Evolutionary conservation across 805 yeast species (phyloP), one percentile per base, ranked within the genome.

Genomic region (Metschnikowia cubensis): DNA sequence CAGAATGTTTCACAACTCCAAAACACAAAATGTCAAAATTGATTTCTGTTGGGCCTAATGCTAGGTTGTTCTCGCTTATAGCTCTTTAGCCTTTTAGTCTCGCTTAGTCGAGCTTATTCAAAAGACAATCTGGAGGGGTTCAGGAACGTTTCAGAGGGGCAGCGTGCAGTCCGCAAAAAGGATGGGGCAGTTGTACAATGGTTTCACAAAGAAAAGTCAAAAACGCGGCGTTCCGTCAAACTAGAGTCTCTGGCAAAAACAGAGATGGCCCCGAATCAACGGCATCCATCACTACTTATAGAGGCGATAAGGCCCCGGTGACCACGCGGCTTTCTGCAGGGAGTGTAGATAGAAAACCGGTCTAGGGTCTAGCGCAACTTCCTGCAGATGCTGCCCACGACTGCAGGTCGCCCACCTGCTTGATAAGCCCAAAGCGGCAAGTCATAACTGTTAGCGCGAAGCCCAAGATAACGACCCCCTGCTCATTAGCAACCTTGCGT

Each of bases 401-500:
- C 13, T 20, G 41, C 32, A 8, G 15, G 11, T 17, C 11, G n/a
- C 7, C 22, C 18, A 25, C 22, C 7, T 18, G 21, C 17, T 22
- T 43, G 46, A 43, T 43, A 35, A 35, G 39, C 46, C 33, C 22
- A 43, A 43, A 13, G 2, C 8, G 46, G 46, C 39, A 43, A 35
- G 40, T 43, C 40, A 31, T 17, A 43, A 43, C 40, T 35, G 25
- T 25, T 31, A 20, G 45, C 37, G 45, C 45, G 45, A 34, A 29
- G 6, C 37, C n/a, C 18, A 11, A 42, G 37, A 42, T 42, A 42
- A 33, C 37, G 20, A 32, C 29, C 8, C 29, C 29, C 29, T 25
- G 29, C 29, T 3, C 1, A 25, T 25, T 25, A 25, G 29, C 29
- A 10, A 8, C 4, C 29, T 25, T 25, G 29, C 11, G 11, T 25